These are phyloP conservation scores for Neofusicoccum ribis DNA, from an alignment of 2,329 filamentous ascomycete species.

Conservation along the genomic window DNA sequence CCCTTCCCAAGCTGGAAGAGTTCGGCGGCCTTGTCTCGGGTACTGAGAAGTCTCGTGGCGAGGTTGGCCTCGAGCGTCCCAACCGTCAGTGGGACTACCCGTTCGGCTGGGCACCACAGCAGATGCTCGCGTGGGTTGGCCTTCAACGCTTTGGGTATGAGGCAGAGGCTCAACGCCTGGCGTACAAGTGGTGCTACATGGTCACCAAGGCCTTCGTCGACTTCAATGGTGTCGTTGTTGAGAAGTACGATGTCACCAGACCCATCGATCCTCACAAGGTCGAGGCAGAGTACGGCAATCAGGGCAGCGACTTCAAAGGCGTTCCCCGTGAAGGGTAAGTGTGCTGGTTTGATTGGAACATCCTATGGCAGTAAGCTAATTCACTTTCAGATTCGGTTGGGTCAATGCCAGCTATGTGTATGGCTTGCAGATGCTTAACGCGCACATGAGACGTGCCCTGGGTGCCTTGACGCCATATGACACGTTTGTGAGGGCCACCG, in stretches of 20 bases:
- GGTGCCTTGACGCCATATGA: conserved; percentile 87
- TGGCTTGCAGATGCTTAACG: conserved; percentile 82
- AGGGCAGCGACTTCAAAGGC: conserved; percentile 92
- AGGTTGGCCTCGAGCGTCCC: conserved; percentile 75
- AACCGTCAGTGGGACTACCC: conserved; percentile 99
- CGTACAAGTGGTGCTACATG: conserved; percentile 98
- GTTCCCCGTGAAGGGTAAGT: conserved; percentile 94
- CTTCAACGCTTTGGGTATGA: conserved; percentile 88
- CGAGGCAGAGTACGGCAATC: conserved; percentile 96
- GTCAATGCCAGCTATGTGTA: conserved; percentile 98
- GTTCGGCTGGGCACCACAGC: conserved; percentile 97
- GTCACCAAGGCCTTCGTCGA: conserved; percentile 98
- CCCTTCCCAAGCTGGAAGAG: conserved; percentile 83
- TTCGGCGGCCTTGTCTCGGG: conserved; percentile 86
- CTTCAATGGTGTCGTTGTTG: conserved; percentile 96
- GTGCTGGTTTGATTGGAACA: not conserved
- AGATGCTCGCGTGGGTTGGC: conserved; percentile 96
- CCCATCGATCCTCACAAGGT: conserved; percentile 89
- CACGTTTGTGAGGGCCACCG: conserved; percentile 70
- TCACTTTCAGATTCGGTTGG: conserved; percentile 78
- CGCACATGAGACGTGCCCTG: conserved; percentile 84
- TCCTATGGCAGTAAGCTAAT: conserved; percentile 27
- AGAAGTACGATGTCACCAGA: conserved; percentile 96
- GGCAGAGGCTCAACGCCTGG: conserved; percentile 82
- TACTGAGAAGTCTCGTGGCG: conserved; percentile 83